Conservation (phyloP, 169 alveolate genomes). For the Plasmodium knowlesi region DNA sequence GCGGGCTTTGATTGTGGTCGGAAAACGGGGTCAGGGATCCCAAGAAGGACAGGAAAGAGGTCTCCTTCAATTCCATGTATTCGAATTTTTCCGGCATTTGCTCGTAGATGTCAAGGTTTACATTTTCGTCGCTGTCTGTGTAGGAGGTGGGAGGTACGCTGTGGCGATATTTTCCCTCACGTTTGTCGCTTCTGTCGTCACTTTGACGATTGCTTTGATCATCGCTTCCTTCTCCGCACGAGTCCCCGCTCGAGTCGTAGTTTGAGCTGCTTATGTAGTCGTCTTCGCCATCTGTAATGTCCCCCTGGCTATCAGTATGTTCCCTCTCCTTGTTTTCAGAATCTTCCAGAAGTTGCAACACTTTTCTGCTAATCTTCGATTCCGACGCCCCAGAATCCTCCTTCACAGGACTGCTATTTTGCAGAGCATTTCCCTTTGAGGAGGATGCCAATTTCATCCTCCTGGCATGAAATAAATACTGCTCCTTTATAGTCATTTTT, state of each 20-base stretch:
- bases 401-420: background rate
- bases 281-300: background rate
- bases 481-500: conserved; percentile 37
- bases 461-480: conserved; percentile 17
- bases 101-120: conserved; percentile 68
- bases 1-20: conserved; percentile 99
- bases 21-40: conserved; percentile 98
- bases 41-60: conserved; percentile 95
- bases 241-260: conserved; percentile 46
- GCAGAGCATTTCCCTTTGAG: background rate
- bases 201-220: too few species aligned
- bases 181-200: background rate
- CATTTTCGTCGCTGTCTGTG: conserved; percentile 73
- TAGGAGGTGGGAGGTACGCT: conserved; percentile 21
- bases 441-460: background rate
- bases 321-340: background rate
- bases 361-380: background rate
- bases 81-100: conserved; percentile 90
- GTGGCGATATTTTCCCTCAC: background rate
- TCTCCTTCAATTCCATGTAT: conserved; percentile 97
- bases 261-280: conserved; percentile 29
- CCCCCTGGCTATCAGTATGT: background rate
- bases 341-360: conserved; percentile 7
- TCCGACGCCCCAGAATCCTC: background rate
- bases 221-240: background rate